Evolutionary conservation across 2,329 filamentous ascomycete species (phyloP).

Genomic region (Neopestalotiopsis clavispora): DNA sequence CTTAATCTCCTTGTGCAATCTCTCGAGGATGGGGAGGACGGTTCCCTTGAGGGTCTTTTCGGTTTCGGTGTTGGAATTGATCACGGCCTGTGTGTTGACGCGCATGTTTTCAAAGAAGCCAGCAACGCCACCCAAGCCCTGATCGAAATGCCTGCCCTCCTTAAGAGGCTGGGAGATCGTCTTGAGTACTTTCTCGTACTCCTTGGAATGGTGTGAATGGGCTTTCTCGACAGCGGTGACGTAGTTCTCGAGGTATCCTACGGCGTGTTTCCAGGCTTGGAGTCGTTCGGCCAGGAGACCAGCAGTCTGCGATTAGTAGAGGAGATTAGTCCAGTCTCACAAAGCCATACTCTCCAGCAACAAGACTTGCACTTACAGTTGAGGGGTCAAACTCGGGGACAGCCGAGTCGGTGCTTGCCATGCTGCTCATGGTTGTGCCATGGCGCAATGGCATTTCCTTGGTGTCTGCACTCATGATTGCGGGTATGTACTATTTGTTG

Average conservation of each 20-base stretch:
- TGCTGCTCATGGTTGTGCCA: constrained; percentile 47
- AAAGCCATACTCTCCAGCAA: neutral
- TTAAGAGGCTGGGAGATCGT: constrained; percentile 84
- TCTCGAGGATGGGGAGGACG: constrained; percentile 86
- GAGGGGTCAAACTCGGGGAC: constrained; percentile 63
- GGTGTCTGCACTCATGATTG: constrained; percentile 37
- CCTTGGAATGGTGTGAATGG: constrained; percentile 84
- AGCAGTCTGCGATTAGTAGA: constrained; percentile 60
- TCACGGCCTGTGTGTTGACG: constrained; percentile 84
- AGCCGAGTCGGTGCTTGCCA: constrained; percentile 60
- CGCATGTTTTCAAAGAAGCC: constrained; percentile 95
- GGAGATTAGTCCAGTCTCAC: constrained; percentile 1
- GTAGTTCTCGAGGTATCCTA: constrained; percentile 90
- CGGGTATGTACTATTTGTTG: neutral
- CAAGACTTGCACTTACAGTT: constrained; percentile 48
- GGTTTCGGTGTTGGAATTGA: constrained; percentile 88
- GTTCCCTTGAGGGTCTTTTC: constrained; percentile 87
- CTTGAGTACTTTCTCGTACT: constrained; percentile 96
- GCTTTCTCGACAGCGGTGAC: constrained; percentile 84
- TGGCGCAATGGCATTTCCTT: constrained; percentile 50
- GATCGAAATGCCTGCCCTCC: constrained; percentile 93
- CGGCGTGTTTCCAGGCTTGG: constrained; percentile 94
- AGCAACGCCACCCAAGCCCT: constrained; percentile 83
- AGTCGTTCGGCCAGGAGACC: constrained; percentile 84
- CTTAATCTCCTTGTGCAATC: constrained; percentile 95